Base-by-base conservation (phyloP, 2,329 filamentous ascomycete genomes). In the Pseudocercospora vitis region DNA sequence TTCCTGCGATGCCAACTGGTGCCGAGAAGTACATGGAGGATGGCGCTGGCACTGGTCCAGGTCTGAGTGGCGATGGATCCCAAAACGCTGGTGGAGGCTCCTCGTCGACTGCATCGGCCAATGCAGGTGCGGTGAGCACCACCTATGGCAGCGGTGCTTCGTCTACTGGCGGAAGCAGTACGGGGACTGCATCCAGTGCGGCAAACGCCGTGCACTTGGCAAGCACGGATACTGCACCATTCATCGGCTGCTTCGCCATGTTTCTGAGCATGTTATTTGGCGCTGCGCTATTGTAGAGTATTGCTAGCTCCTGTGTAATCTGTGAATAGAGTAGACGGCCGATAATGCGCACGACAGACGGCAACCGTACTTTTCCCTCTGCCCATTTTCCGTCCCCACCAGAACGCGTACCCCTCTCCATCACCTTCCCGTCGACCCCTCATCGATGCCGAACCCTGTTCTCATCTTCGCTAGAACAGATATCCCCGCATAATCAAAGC, bases 1-100 rank as follows among this genome's bases (percentile, higher is more conserved):
- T 85, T 8, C 82, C 82, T 23, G 76, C 79, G 31, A 78, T 83
- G 51, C 82, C 82, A n/a, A 65, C 70, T 4, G 76, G 74, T 29
- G 81, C 81, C 16, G 69, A 74, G 68, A 76, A 79, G 63, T 83
- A 76, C 73, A 74, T 85, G 72, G 75, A 74, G 55, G 68, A 78
- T 6, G 82, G 82, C 63, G 80, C 81, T 50, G 82, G 82, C 37
- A 70, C 69, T 28, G 81, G 78, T 6, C 73, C 73, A 14, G 82
- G 82, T 64, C 78, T 85, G 53, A 47, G 32, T 21, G 62, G 60
- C 11, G 57, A 53, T 14, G 82, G 81, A 45, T 57, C 70, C 56
- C 81, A 84, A 72, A 73, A 76, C 52, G 70, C 79, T 21, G 80
- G 80, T 47, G 74, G 76, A 49, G 65, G 69, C 24, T 76, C 76